Percentiles rank a stretch among this genome's conserved stretches.
Conservation (phyloP, 106 monocot species). For the Dendrobium chrysotoxum region DNA sequence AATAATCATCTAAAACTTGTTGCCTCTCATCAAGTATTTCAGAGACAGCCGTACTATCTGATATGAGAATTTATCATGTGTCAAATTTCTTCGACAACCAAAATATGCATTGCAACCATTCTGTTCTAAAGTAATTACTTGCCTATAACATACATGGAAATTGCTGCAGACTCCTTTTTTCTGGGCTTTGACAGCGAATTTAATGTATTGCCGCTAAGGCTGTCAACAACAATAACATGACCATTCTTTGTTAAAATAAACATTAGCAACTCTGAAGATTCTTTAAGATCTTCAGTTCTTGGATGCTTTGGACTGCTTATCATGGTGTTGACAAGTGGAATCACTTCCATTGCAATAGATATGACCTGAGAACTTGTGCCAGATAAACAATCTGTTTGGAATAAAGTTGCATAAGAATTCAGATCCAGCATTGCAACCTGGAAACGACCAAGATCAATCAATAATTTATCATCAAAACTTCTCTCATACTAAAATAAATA, state of each 20-base stretch:
- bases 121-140: slow-evolving; percentile 39
- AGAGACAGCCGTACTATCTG: slow-evolving; percentile 22
- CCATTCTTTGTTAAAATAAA: slow-evolving; percentile 67
- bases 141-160: slow-evolving; percentile 94
- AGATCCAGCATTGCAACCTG: slow-evolving; percentile 76
- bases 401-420: slow-evolving; percentile 46
- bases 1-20: slow-evolving; percentile 15
- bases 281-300: slow-evolving; percentile 20
- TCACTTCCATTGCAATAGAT: slow-evolving; percentile 28
- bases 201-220: slow-evolving; percentile 44
- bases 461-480: background rate
- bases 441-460: slow-evolving; percentile 8
- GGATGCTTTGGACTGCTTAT: slow-evolving; percentile 16
- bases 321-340: slow-evolving; percentile 16
- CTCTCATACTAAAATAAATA: background rate
- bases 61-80: slow-evolving; percentile 1
- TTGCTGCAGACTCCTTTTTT: slow-evolving; percentile 48
- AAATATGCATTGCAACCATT: background rate
- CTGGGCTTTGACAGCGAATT: slow-evolving; percentile 28
- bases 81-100: background rate
- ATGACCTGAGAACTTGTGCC: slow-evolving; percentile 49
- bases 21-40: slow-evolving; percentile 16
- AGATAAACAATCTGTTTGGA: slow-evolving; percentile 36
- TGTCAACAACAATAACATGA: slow-evolving; percentile 42
- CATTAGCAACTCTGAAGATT: slow-evolving; percentile 25